These are phyloP conservation scores for Calonectria pseudoturangicola DNA, from an alignment of 2,329 filamentous ascomycete species.

Conservation along the genomic window DNA sequence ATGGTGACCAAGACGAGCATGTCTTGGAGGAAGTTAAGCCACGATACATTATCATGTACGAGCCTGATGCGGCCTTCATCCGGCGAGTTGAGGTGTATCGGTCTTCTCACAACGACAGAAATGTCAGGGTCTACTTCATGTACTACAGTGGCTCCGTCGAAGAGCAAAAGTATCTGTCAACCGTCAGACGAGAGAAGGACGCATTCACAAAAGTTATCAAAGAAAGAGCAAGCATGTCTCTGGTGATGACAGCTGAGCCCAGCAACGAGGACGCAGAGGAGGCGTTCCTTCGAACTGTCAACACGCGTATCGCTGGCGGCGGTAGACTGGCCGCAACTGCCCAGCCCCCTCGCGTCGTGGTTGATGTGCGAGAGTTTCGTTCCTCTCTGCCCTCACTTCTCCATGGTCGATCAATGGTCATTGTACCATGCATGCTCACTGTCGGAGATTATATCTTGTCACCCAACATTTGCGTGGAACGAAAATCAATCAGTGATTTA, in stretches of 20 bases:
- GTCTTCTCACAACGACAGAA: slow-evolving; percentile 91
- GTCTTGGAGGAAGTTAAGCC: slow-evolving; percentile 96
- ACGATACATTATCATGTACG: slow-evolving; percentile 98
- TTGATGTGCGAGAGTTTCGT: slow-evolving; percentile 97
- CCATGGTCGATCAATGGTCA: slow-evolving; percentile 89
- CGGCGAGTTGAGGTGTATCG: slow-evolving; percentile 96
- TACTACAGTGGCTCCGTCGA: slow-evolving; percentile 97
- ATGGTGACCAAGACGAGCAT: slow-evolving; percentile 96
- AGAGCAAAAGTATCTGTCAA: slow-evolving; percentile 93
- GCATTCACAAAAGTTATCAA: slow-evolving; percentile 96
- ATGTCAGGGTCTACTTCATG: slow-evolving; percentile 95
- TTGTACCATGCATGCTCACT: slow-evolving; percentile 96
- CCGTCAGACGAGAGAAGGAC: slow-evolving; percentile 95
- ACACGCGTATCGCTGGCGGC: slow-evolving; percentile 96
- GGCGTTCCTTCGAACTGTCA: slow-evolving; percentile 93
- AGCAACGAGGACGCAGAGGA: slow-evolving; percentile 89
- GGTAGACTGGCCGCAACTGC: slow-evolving; percentile 89
- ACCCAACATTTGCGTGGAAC: slow-evolving; percentile 93
- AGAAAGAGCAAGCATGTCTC: slow-evolving; percentile 93
- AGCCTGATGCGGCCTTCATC: slow-evolving; percentile 95
- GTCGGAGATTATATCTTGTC: slow-evolving; percentile 97
- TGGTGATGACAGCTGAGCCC: slow-evolving; percentile 86
- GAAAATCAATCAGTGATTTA: slow-evolving; percentile 93
- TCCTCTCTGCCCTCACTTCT: slow-evolving; percentile 93
- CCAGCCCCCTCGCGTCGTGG: slow-evolving; percentile 91